These are phyloP conservation scores for Suhomyces bokatorum DNA, from an alignment of 1,139 yeast species.

Conservation along the genomic window DNA sequence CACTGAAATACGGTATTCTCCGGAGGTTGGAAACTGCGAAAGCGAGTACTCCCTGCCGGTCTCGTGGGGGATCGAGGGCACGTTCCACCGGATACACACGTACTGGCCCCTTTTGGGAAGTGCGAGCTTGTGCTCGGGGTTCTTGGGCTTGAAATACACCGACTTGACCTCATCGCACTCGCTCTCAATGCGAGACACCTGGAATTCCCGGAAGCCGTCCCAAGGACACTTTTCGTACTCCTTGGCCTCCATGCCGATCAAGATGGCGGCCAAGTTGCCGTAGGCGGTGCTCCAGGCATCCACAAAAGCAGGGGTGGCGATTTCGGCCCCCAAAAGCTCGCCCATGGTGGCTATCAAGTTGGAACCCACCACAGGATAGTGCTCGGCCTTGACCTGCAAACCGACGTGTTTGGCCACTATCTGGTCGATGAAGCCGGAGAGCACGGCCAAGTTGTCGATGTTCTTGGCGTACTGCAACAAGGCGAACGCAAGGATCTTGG, in stretches of 20 bases:
- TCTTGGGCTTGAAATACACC: slow-evolving; percentile 50
- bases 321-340: slow-evolving; percentile 54
- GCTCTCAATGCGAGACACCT: slow-evolving; percentile 39
- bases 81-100: slow-evolving; percentile 49
- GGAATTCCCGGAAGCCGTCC: slow-evolving; percentile 57
- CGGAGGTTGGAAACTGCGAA: slow-evolving; percentile 31
- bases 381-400: slow-evolving; percentile 59
- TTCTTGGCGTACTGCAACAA: slow-evolving; percentile 62
- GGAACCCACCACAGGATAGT: slow-evolving; percentile 64
- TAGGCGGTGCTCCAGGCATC: slow-evolving; percentile 71
- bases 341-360: slow-evolving; percentile 55
- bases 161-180: slow-evolving; percentile 55
- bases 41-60: slow-evolving; percentile 56
- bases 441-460: slow-evolving; percentile 58
- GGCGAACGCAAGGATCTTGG: slow-evolving; percentile 64
- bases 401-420: slow-evolving; percentile 70
- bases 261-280: slow-evolving; percentile 59
- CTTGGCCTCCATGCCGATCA: slow-evolving; percentile 56
- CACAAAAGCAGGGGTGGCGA: slow-evolving; percentile 57
- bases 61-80: slow-evolving; percentile 30
- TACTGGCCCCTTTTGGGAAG: slow-evolving; percentile 60
- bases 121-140: slow-evolving; percentile 34
- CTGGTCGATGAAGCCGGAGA: slow-evolving; percentile 55
- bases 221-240: slow-evolving; percentile 50
- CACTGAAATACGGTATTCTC: slow-evolving; percentile 56